Base-by-base conservation (phyloP, 805 yeast species). In the Nakazawaea wyomingensis region DNA sequence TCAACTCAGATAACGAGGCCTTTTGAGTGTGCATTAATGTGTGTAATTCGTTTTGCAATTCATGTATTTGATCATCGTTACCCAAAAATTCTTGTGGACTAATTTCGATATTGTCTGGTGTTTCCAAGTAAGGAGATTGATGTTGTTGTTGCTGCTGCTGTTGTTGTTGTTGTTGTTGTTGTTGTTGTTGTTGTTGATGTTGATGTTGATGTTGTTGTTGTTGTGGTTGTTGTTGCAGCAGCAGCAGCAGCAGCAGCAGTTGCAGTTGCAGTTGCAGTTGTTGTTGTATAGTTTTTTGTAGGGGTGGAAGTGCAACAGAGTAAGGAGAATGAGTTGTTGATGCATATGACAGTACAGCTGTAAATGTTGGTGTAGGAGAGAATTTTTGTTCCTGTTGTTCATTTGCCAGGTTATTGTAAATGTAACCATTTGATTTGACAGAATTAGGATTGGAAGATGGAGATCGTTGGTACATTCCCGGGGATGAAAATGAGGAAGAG, bases 1-100 rank as follows among this genome's bases (percentile, higher is more conserved):
- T 71, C 20, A 73, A 59, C 9, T 64, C 67, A 21, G 70, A 61
- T 37, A 79, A 54, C 24, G 55, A 54, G 7, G 61, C 50, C 5
- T 54, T 48, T 14, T 63, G 59, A 26, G 65, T 54, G 22, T 59
- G 62, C 49, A 55, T 63, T 36, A 68, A 62, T 39, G 50, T 62
- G 44, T 45, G 63, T 50, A 65, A 60, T 54, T 62, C 84, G 43
- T 52, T 65, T 50, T 60, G 72, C 53, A 65, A 63, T 53, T 60
- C 76, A 47, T 40, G 52, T 56, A 8, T 54, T 60, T 43, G 55
- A 55, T 40, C 34, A 10, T 42, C 41, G 17, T 18, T 28, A 24
- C n/a, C 33, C 14, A 22, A 10, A 10, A 18, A 22, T 14, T 24
- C 43, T 4, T 14, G 22, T 2, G 46, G 39, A 18, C 30, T 32